Evolutionary conservation across 257 asterid species (phyloP), one percentile per base, ranked within the genome.

Genomic region (Ligustrum vulgare): DNA sequence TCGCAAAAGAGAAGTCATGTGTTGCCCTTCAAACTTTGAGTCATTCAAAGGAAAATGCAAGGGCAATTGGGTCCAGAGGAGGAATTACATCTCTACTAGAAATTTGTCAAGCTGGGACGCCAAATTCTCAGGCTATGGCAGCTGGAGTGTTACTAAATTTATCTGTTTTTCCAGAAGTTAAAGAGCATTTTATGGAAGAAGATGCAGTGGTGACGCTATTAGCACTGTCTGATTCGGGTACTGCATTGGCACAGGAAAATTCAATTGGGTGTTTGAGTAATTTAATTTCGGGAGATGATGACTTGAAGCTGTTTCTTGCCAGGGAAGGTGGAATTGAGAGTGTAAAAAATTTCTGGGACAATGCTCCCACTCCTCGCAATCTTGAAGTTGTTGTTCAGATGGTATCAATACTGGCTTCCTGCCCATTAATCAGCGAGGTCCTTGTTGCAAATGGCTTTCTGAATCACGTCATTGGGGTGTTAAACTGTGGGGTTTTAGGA

Each of bases 31-130:
- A 64, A 36, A 90, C 85, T 1, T 32, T 94, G 74, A 89, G 97
- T 60, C 85, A 83, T 72, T 83, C 93, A 0, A 92, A 91, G 89
- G 99, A 94, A 62, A 94, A 89, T 49, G 97, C 98, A 0, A 86
- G 95, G 86, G 97, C 98, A 31, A 87, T 94, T 37, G 96, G 87
- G n/a, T 92, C 96, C 66, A 77, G 99, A 79, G 97, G 98, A n/a
- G 98, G 98, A 36, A 81, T 94, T 79, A 88, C 95, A 1, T 85
- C 97, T 2, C 72, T 94, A 76, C 37, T 94, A 37, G 96, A 91
- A 41, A 85, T 94, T 75, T 94, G 99, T 33, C 85, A 82, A 74
- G 75, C 76, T 36, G 99, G 99, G 8, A 92, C 98, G 0, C 98
- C 96, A 0, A 85, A 75, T 85, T 94, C 97, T 6, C 99, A 94